phyloP scores from a whole-genome alignment of 495 filamentous ascomycete genomes.

The Hypoxylon lienhwacheense region DNA sequence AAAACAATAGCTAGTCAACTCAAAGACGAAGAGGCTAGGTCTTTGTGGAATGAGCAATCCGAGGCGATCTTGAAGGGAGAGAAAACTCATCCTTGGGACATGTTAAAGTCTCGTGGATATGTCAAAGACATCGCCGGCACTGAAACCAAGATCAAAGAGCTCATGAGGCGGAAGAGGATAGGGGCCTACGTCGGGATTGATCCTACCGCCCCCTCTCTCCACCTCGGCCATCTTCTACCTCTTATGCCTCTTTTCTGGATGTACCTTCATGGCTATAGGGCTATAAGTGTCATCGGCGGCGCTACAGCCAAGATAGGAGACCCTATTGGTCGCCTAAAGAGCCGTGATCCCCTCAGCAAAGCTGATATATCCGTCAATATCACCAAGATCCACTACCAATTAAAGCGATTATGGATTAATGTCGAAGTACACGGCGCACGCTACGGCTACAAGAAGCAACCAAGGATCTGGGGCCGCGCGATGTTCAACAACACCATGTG shows the following conservation, averaged over 20 bases:
- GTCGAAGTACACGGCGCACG: constrained; percentile 63
- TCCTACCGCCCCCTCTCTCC: constrained; percentile 86
- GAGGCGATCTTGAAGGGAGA: constrained; percentile 62
- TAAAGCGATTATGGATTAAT: constrained; percentile 74
- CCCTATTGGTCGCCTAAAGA: constrained; percentile 73
- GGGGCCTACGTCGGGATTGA: constrained; percentile 90
- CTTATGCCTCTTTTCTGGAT: constrained; percentile 95
- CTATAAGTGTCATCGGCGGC: constrained; percentile 78
- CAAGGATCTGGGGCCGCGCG: constrained; percentile 60
- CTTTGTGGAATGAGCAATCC: constrained; percentile 60
- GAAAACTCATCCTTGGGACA: constrained; percentile 62
- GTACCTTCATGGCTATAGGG: constrained; percentile 77
- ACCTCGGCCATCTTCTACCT: constrained; percentile 90
- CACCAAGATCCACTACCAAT: constrained; percentile 74
- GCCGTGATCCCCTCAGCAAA: constrained; percentile 59
- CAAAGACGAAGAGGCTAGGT: constrained; percentile 57
- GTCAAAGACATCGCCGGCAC: constrained; percentile 75
- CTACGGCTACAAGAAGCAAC: constrained; percentile 63
- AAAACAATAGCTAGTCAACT: constrained; percentile 45
- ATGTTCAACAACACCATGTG: constrained; percentile 79
- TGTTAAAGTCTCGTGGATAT: constrained; percentile 78
- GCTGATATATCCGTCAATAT: constrained; percentile 67
- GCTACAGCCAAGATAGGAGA: constrained; percentile 87
- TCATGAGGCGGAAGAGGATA: constrained; percentile 70
- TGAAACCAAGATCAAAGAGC: constrained; percentile 65